A percentile compares a stretch with the other conserved stretches of the same genome.
Evolutionary conservation across 306 rosid species (phyloP).

Genomic region (Pterocarpus macrocarpus): DNA sequence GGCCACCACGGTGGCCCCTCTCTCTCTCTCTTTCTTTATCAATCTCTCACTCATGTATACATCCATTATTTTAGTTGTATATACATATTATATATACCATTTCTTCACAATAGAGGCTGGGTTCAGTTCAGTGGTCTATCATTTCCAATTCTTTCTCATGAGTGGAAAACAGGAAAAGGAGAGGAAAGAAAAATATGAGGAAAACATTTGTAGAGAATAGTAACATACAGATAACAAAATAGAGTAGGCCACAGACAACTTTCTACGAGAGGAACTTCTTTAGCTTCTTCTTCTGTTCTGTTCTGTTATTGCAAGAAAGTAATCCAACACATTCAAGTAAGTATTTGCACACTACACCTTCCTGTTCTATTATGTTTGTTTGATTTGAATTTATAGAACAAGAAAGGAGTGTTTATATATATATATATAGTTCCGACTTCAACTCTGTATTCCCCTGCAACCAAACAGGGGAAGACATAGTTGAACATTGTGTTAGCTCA

Average conservation of each 20-base stretch:
- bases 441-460: not conserved
- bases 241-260: not conserved
- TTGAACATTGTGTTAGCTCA: not conserved
- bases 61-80: too few species aligned
- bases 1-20: not conserved
- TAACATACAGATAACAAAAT: not conserved
- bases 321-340: constrained; percentile 39
- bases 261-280: not conserved
- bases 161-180: constrained; percentile 3
- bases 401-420: not conserved
- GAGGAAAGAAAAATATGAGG: not conserved
- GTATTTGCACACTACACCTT: constrained; percentile 24
- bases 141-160: constrained; percentile 27
- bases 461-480: not conserved
- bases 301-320: not conserved
- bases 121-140: not conserved
- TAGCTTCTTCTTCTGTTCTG: not conserved
- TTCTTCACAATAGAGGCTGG: not conserved
- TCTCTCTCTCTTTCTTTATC: constrained; percentile 4
- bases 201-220: not conserved
- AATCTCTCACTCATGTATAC: not conserved
- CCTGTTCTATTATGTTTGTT: constrained; percentile 9
- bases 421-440: not conserved
- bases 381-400: not conserved
- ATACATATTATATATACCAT: not conserved